Evolutionary conservation across 1,284 basidiomycete species (phyloP).

Genomic region (Retiboletus fuscus): DNA sequence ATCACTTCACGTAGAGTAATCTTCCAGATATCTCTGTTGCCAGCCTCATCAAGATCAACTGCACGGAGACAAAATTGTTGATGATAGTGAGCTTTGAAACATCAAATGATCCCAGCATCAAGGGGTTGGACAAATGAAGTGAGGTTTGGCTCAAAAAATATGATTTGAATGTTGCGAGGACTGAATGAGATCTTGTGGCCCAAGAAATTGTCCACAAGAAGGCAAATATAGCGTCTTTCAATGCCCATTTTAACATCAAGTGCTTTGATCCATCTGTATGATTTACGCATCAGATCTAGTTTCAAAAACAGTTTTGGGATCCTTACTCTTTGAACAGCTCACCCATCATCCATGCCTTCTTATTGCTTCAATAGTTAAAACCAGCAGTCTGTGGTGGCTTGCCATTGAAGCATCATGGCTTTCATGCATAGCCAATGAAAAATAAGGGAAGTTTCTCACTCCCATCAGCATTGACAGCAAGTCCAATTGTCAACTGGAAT

Average conservation of each 20-base stretch:
- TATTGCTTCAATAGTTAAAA: slow-evolving; percentile 45
- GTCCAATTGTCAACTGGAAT: slow-evolving; percentile 36
- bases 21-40: too few species aligned
- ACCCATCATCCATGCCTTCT: too few species aligned
- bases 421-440: too few species aligned
- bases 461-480: slow-evolving; percentile 41
- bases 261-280: slow-evolving; percentile 38
- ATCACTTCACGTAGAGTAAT: slow-evolving; percentile 40
- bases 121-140: neutral
- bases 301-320: neutral
- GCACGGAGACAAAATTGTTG: slow-evolving; percentile 33
- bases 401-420: slow-evolving; percentile 40
- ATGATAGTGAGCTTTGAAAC: too few species aligned
- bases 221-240: slow-evolving; percentile 32
- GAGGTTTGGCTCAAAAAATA: slow-evolving; percentile 38
- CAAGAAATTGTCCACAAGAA: slow-evolving; percentile 44
- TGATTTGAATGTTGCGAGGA: slow-evolving; percentile 36
- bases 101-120: neutral
- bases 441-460: slow-evolving; percentile 35
- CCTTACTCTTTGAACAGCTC: slow-evolving; percentile 24
- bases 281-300: neutral
- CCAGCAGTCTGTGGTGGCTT: slow-evolving; percentile 33
- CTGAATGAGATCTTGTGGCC: slow-evolving; percentile 34
- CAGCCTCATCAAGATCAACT: slow-evolving; percentile 47
- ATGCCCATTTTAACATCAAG: slow-evolving; percentile 32